These are phyloP conservation scores for Paraphaeosphaeria sporulosa DNA, from an alignment of 2,329 filamentous ascomycete genomes.

Conservation along the genomic window DNA sequence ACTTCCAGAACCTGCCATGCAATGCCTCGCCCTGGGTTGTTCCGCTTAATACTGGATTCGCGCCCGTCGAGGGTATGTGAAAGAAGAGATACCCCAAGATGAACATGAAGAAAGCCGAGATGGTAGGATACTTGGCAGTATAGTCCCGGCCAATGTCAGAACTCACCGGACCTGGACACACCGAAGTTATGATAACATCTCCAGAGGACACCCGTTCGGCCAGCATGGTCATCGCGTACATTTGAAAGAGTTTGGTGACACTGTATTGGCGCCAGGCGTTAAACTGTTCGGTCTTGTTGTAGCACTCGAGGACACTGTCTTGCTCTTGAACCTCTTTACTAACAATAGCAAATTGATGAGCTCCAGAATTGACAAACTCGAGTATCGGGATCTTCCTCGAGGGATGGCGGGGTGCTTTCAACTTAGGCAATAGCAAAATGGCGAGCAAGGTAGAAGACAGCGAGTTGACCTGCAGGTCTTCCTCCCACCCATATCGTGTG, in stretches of 20 bases:
- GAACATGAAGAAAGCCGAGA: constrained; percentile 18
- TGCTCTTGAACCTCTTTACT: constrained; percentile 26
- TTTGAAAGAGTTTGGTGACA: constrained; percentile 46
- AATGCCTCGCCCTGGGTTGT: constrained; percentile 42
- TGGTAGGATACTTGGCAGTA: constrained; percentile 29
- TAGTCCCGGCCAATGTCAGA: constrained; percentile 43
- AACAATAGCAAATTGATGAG: constrained; percentile 37
- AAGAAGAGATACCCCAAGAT: constrained; percentile 31
- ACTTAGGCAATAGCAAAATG: constrained; percentile 56
- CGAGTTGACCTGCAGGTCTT: constrained; percentile 64
- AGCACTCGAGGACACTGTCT: constrained; percentile 37
- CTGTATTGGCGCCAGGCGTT: constrained; percentile 36
- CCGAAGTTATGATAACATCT: constrained; percentile 46
- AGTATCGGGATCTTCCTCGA: constrained; percentile 37
- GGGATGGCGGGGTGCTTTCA: constrained; percentile 36
- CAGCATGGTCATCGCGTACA: constrained; percentile 41
- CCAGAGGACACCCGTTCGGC: constrained; percentile 34
- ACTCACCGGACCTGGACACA: constrained; percentile 44
- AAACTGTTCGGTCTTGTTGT: constrained; percentile 41
- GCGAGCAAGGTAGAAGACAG: constrained; percentile 64
- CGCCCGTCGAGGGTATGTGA: constrained; percentile 37
- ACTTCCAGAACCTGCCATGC: constrained; percentile 48
- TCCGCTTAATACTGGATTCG: constrained; percentile 43
- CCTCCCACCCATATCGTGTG: constrained; percentile 48
- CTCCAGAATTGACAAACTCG: constrained; percentile 44